These are phyloP conservation scores for Claviceps capensis DNA, from an alignment of 2,329 filamentous ascomycete genomes.

Conservation along the genomic window DNA sequence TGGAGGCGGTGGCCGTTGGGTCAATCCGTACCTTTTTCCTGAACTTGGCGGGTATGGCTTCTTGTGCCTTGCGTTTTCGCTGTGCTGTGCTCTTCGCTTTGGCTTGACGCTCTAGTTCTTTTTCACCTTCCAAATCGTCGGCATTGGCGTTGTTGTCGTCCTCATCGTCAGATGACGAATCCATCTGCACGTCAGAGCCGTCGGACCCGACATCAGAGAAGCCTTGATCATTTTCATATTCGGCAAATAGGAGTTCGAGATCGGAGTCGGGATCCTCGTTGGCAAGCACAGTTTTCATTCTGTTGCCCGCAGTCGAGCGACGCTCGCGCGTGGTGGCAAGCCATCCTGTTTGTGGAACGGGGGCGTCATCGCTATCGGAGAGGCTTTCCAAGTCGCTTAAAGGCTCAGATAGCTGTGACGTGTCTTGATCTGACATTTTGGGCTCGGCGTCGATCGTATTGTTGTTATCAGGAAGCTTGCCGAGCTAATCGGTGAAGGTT, in stretches of 20 bases:
- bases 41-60: slow-evolving; percentile 56
- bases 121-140: slow-evolving; percentile 75
- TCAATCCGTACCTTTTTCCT: slow-evolving; percentile 67
- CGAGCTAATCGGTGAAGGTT: no score
- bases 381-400: slow-evolving; percentile 14
- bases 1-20: slow-evolving; percentile 24
- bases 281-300: slow-evolving; percentile 65
- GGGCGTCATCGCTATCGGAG: slow-evolving; percentile 24
- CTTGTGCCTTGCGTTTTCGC: slow-evolving; percentile 69
- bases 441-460: slow-evolving; percentile 17
- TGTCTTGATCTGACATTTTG: slow-evolving; percentile 18
- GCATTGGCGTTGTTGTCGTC: slow-evolving; percentile 46
- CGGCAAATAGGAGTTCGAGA: slow-evolving; percentile 62
- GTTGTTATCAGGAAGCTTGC: not conserved
- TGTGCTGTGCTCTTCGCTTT: slow-evolving; percentile 52
- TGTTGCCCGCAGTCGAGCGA: slow-evolving; percentile 72
- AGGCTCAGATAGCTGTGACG: slow-evolving; percentile 17
- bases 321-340: slow-evolving; percentile 60
- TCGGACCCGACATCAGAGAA: slow-evolving; percentile 56
- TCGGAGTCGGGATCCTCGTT: slow-evolving; percentile 57
- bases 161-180: slow-evolving; percentile 73
- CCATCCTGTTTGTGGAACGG: slow-evolving; percentile 41
- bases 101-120: slow-evolving; percentile 66
- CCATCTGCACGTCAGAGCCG: slow-evolving; percentile 68
- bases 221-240: slow-evolving; percentile 54